Evolutionary conservation across 495 filamentous ascomycete species (phyloP), one percentile per base, ranked within the genome.

Genomic region (Emericellopsis terricola): DNA sequence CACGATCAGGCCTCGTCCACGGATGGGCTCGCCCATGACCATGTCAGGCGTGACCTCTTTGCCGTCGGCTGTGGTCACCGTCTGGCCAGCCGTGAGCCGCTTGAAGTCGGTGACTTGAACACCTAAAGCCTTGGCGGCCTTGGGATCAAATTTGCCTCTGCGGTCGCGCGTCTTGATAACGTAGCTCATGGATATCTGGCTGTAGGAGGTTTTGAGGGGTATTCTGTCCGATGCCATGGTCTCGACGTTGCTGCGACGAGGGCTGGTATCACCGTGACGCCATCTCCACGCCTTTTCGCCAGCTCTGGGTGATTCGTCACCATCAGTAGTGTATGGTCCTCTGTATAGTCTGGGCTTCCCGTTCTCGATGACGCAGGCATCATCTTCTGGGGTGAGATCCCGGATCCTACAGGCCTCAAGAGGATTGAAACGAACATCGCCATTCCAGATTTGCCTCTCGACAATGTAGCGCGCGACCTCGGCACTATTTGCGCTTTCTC

Each of bases 361-460:
- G 13, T 18, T 17, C 9, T 15, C 21, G 15, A 26, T n/a, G 11
- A 35, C 2, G 69, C 69, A 9, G 70, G 73, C 21, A 56, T 52
- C 0, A 84, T 79, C 3, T 57, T 53, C 4, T 86, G 87, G 1
- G 29, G 65, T 54, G 23, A 83, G 80, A 11, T 81, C 52, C 2
- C 64, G 56, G 29, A 92, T 57, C 4, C 61, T 69, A 16, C 59
- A 71, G 42, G 80, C 73, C 6, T 66, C 39, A 8, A 94, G 55
- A 1, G 69, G 52, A 42, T 91, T 81, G 38, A 79, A 54, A 8
- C 55, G 65, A 81, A 82, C 89, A 26, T 64, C 48, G 0, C 79
- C 84, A 41, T 79, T 59, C 45, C 92, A 93, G 85, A 94, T 93
- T 43, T 76, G 64, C 2, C 59, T 56, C 10, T 92, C 71, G 17